Evolutionary conservation across 2,329 filamentous ascomycete genomes (phyloP), one percentile per base, ranked within the genome.

Genomic region (Leptodontidium sp.): DNA sequence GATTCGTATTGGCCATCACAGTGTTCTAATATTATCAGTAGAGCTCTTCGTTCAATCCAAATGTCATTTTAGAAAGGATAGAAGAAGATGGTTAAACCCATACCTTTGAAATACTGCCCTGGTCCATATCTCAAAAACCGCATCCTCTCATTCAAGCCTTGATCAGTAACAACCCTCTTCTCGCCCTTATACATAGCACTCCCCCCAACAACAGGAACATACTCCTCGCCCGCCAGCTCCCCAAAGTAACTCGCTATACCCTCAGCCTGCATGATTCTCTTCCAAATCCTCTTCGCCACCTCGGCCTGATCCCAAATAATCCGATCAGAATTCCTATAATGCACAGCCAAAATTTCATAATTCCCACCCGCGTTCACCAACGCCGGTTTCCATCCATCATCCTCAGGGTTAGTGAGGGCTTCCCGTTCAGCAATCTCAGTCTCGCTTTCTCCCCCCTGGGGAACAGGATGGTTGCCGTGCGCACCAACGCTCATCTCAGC

Each of bases 231-330:
- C 0, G 79, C 74, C 21, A 84, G 74, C 2, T 75, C 73, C 0
- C 74, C 78, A 29, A 88, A 72, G 62, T 79, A 73, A 43, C 83
- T 80, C 17, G 71, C 72, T 40, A 88, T 72, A 1, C 82, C 82
- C 1, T 81, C 78, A 57, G 78, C 72, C 26, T 86, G 79, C 24
- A 83, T 76, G 1, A 90, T 86, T 11, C 93, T 84, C 50, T 80
- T 82, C 85, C 91, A 90, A 0, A 96, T 74, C 26, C 87, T 85
- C 29, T 86, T 83, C 0, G 88, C 89, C 1, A 95, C 72, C 1
- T 86, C 85, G 61, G 84, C 82, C 15, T 85, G 80, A 75, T 96
- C 91, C 86, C 89, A 92, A 73, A 96, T 90, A 71, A 95, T 92
- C 2, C 93, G 86, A n/a, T 90, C 90, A 74, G 90, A 90, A 70